Conservation (phyloP, 305 asterid genomes). For the Fraxinus nigra region DNA sequence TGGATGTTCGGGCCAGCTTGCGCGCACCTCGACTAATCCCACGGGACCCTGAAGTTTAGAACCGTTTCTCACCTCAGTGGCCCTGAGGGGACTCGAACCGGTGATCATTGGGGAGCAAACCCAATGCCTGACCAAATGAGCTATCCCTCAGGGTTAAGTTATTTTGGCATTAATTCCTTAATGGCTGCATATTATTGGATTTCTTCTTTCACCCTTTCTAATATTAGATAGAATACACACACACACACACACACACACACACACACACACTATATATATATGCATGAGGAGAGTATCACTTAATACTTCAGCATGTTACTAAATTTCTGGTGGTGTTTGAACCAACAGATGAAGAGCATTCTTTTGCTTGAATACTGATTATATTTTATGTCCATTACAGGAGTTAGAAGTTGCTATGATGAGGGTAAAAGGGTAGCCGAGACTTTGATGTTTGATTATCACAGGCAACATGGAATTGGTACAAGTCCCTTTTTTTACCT, state of each 20-base stretch:
- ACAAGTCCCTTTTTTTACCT: neutral
- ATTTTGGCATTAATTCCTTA: neutral
- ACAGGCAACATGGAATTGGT: constrained; percentile 51
- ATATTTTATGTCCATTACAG: constrained; percentile 36
- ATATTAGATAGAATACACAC: neutral
- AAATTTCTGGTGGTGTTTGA: neutral
- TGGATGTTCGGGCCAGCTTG: too few relatives aligned
- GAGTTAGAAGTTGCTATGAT: constrained; percentile 97
- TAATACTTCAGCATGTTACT: neutral
- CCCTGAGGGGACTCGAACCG: too few relatives aligned
- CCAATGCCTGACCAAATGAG: too few relatives aligned
- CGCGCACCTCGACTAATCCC: too few relatives aligned
- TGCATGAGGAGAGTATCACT: neutral
- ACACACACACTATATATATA: neutral
- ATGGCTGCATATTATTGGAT: neutral
- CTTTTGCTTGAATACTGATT: neutral
- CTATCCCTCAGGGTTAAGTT: too few relatives aligned
- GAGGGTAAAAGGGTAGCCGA: constrained; percentile 99
- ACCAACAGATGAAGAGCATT: neutral
- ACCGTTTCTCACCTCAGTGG: too few relatives aligned
- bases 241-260: too few relatives aligned
- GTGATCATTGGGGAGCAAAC: too few relatives aligned
- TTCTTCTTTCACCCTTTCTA: neutral
- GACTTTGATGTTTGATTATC: constrained; percentile 92
- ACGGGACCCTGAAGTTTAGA: too few relatives aligned